Evolutionary conservation across 2,329 filamentous ascomycete genomes (phyloP).

Genomic region (Trichoderma endophyticum): DNA sequence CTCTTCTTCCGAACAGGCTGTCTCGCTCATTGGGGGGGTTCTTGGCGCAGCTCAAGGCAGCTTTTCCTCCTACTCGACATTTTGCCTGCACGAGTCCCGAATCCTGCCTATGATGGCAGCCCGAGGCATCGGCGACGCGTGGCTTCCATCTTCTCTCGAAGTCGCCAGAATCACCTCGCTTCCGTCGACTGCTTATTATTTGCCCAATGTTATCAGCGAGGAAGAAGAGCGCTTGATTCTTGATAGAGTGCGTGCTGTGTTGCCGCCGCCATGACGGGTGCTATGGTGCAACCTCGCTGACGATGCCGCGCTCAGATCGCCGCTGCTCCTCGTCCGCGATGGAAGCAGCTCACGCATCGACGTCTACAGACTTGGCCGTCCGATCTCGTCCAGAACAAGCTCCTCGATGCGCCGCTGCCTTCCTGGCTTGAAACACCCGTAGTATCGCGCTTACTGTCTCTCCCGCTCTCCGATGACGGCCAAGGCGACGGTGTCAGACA

Average conservation of each 20-base stretch:
- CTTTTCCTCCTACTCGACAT: not conserved
- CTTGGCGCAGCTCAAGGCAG: not conserved
- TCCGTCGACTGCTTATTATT: constrained; percentile 72
- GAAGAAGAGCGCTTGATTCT: constrained; percentile 72
- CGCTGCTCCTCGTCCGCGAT: constrained; percentile 68
- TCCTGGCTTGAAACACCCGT: constrained; percentile 71
- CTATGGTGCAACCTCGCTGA: constrained; percentile 4
- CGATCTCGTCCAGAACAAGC: constrained; percentile 70
- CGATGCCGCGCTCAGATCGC: constrained; percentile 44
- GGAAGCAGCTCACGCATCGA: constrained; percentile 85
- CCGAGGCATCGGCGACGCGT: constrained; percentile 19
- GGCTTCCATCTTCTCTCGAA: constrained; percentile 49
- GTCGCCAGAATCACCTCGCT: constrained; percentile 51
- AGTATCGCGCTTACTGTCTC: constrained; percentile 56
- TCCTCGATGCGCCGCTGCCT: constrained; percentile 73
- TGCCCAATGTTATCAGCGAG: constrained; percentile 75
- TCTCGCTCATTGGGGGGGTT: not conserved
- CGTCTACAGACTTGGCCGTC: constrained; percentile 90
- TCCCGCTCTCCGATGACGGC: constrained; percentile 37
- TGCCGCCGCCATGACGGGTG: not conserved
- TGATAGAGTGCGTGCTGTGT: constrained; percentile 54
- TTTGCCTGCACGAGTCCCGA: not conserved
- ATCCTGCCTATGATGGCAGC: constrained; percentile 2
- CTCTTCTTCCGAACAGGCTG: not conserved
- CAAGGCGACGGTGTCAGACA: constrained; percentile 28